Evolutionary conservation across 106 monocot species (phyloP).

Genomic region (Apostasia ramifera): DNA sequence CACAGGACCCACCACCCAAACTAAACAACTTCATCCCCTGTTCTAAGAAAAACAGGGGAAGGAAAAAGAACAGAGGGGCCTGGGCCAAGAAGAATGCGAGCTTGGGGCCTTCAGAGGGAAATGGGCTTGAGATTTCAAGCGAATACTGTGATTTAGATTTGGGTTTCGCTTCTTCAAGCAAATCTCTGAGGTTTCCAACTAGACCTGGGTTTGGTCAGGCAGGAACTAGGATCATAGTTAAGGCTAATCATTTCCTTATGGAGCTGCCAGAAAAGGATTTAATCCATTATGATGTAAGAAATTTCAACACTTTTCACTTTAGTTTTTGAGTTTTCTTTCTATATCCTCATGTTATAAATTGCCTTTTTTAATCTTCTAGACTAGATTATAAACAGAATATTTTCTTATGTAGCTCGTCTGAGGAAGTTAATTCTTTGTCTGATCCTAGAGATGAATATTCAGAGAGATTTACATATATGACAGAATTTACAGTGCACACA

Average conservation of each 20-base stretch:
- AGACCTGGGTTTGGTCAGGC: conserved; percentile 40
- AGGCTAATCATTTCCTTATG: conserved; percentile 47
- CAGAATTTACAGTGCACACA: no score
- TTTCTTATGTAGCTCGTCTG: no score
- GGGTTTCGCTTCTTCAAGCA: conserved; percentile 27
- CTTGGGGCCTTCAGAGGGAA: background rate
- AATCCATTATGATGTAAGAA: conserved; percentile 44
- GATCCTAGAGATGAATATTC: no score
- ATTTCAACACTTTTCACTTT: background rate
- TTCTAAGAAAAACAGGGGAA: conserved; percentile 12
- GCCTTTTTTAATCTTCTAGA: no score
- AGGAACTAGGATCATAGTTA: conserved; percentile 31
- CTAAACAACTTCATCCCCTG: conserved; percentile 1
- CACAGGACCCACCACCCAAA: background rate
- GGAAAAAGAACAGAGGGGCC: conserved; percentile 17
- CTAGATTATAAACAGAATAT: no score
- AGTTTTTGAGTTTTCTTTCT: background rate
- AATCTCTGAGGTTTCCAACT: conserved; percentile 22
- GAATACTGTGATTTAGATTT: conserved; percentile 13
- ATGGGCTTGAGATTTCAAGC: background rate
- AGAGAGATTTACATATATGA: no score
- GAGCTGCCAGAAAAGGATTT: conserved; percentile 40
- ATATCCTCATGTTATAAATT: no score
- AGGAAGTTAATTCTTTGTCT: no score
- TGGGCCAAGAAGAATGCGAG: conserved; percentile 11